Base-by-base conservation (phyloP, 495 filamentous ascomycete species). In the Neurospora pannonica region DNA sequence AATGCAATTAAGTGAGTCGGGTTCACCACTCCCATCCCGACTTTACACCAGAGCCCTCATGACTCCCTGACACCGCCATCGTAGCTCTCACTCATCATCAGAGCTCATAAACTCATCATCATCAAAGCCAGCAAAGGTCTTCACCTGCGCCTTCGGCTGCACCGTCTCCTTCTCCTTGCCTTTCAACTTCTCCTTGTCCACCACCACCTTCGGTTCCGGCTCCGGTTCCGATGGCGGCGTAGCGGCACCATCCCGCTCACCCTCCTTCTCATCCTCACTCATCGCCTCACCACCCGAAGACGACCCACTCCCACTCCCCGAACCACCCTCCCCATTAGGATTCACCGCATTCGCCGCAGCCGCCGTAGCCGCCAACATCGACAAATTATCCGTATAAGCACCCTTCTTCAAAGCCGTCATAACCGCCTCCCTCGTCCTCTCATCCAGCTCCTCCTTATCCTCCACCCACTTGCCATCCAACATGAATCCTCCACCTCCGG, bases 381-480 rank as follows among this genome's bases (percentile, higher is more conserved):
- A 28, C 62, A 80, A 37, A 42, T 88, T 88, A 77, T 88, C 87
- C 73, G 84, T 86, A 75, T 83, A 86, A 80, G 82, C 88, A 74
- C 91, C 89, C 28, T 89, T 85, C 84, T 90, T 92, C 86, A 97
- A 91, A 8, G 92, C 93, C 72, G 86, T 87, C 71, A 92, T 75
- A 39, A 97, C 94, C 3, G 94, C 97, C 77, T 96, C 93, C 62
- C 94, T 86, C 1, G 92, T 93, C 81, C 92, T 89, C 83, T 95
- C 92, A 74, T 88, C 90, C 71, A 89, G 90, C 80, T 95, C 94
- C 77, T 97, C 94, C 80, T 93, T 96, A 71, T 93, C 92, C 79
- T 97, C 95, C 62, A 97, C 89, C 95, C 96, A 99, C 82, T 95
- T 92, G 8, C 92, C 94, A 83, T 96, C 93, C 34, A 97, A 80